Evolutionary conservation across 768 basidiomycete species (phyloP), one percentile per base, ranked within the genome.

Genomic region (Lentinula guzmanii): DNA sequence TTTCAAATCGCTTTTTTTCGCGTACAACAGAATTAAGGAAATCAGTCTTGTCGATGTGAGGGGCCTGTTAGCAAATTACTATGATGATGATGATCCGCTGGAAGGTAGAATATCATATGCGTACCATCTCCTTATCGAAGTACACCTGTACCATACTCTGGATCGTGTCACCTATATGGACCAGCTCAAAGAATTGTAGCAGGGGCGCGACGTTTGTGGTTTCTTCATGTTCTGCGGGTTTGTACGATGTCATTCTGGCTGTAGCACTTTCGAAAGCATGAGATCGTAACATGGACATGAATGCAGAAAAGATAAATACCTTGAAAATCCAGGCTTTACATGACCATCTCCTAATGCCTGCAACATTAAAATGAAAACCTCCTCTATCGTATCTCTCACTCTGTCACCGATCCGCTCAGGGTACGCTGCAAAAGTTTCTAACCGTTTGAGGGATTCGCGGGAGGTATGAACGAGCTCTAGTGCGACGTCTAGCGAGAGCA

Each of bases 141-240:
- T 95, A 99, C 1, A 98, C 97, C 66, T 99, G 95, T 5, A 97
- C 86, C 86, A 98, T 98, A 16, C 89, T 93, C 73, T 96, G 93
- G 48, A 98, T 98, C 15, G 93, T 99, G 70, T 99, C 96, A 1
- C 95, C 97, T 15, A 98, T 79, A 75, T 98, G 97, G 0, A 96
- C 96, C 24, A 98, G 79, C 76, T 98, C 96, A 65, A 99, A 98
- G 75, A 98, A 98, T 70, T 98, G 95, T 43, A 98, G 76, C 2
- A 99, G 75, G 0, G 97, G 97, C 1, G 95, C 94, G 2, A 98
- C 95, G 39, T 21, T 88, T 24, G 85, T 86, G 41, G 87, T 86
- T 55, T 84, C 89, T 55, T 88, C 82, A 37, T 92, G 92, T 63
- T 95, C 94, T 0, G 89, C 87, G 0, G 97, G 95, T 69, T 87